phyloP scores from a whole-genome alignment of 1,139 yeast species.

The Geotrichum fermentans region DNA sequence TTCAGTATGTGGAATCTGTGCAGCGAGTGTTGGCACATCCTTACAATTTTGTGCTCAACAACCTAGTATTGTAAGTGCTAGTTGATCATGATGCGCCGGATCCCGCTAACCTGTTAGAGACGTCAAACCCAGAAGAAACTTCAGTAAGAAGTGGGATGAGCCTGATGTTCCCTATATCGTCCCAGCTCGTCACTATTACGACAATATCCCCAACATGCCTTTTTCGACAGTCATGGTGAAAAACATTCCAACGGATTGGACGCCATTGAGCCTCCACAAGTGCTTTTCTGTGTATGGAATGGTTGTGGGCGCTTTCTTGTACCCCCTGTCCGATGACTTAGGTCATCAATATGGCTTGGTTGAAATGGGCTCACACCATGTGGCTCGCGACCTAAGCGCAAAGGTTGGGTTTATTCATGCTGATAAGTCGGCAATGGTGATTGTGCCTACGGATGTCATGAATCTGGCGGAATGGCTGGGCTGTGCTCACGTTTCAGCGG shows the following conservation, averaged over 20 bases:
- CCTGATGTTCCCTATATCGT: background rate
- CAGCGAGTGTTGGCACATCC: constrained; percentile 13
- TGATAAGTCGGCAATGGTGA: constrained; percentile 1
- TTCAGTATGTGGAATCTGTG: constrained; percentile 14
- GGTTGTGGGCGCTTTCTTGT: constrained; percentile 16
- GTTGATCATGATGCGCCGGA: background rate
- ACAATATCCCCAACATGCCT: constrained; percentile 12
- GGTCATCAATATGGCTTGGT: constrained; percentile 12
- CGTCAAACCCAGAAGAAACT: background rate
- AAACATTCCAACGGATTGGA: constrained; percentile 13
- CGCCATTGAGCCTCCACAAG: constrained; percentile 13
- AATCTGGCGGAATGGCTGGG: constrained; percentile 17
- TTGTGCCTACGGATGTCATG: constrained; percentile 15
- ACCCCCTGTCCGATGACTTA: constrained; percentile 3
- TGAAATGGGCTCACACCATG: constrained; percentile 11
- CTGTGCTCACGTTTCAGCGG: constrained; percentile 2
- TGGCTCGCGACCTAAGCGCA: constrained; percentile 10
- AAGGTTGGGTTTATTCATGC: constrained; percentile 8
- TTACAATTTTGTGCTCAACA: constrained; percentile 5
- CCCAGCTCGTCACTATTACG: constrained; percentile 9
- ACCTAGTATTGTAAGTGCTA: constrained; percentile 11
- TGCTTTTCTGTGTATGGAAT: constrained; percentile 15
- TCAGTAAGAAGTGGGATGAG: background rate
- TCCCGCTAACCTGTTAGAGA: background rate
- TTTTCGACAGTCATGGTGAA: constrained; percentile 15